A percentile compares a stretch with the other conserved stretches of the same genome.
Conservation (phyloP, 352 stramenopile species). For the Phytophthora europaea region DNA sequence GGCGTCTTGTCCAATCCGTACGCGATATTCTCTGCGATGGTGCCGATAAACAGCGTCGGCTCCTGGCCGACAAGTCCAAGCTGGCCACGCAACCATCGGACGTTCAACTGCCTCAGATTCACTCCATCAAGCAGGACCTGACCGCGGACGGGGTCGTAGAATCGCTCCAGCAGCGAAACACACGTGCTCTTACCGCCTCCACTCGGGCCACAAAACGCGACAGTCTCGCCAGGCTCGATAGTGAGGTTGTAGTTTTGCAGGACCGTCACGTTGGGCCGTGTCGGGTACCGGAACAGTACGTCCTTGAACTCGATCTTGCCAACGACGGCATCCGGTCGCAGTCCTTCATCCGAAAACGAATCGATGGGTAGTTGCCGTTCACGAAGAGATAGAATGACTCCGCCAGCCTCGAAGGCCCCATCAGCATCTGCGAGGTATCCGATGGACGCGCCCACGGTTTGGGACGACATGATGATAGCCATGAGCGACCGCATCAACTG, state of each 20-base stretch:
- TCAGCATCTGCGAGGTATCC: slow-evolving; percentile 41
- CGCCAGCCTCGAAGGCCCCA: slow-evolving; percentile 28
- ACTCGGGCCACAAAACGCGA: background rate
- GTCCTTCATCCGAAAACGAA: slow-evolving; percentile 33
- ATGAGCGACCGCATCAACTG: slow-evolving; percentile 57
- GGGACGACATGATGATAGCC: slow-evolving; percentile 56
- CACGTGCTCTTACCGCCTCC: background rate
- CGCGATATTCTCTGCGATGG: slow-evolving; percentile 2
- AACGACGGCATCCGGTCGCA: slow-evolving; percentile 14
- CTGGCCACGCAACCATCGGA: slow-evolving; percentile 44
- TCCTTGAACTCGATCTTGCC: slow-evolving; percentile 50
- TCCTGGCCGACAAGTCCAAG: slow-evolving; percentile 32
- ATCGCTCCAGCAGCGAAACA: slow-evolving; percentile 14
- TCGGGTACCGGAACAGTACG: slow-evolving; percentile 51
- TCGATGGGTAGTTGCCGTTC: slow-evolving; percentile 33
- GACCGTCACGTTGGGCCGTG: slow-evolving; percentile 40
- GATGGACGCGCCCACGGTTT: slow-evolving; percentile 35
- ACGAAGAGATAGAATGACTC: slow-evolving; percentile 22
- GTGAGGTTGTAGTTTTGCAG: slow-evolving; percentile 18
- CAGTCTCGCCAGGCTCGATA: background rate
- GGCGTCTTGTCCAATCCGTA: slow-evolving; percentile 62
- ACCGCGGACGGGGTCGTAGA: slow-evolving; percentile 50
- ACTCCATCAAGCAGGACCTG: slow-evolving; percentile 46
- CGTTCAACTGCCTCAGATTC: slow-evolving; percentile 45
- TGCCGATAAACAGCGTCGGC: slow-evolving; percentile 3